Base-by-base conservation (phyloP, 345 rosid genomes). In the Gossypioides kirkii region DNA sequence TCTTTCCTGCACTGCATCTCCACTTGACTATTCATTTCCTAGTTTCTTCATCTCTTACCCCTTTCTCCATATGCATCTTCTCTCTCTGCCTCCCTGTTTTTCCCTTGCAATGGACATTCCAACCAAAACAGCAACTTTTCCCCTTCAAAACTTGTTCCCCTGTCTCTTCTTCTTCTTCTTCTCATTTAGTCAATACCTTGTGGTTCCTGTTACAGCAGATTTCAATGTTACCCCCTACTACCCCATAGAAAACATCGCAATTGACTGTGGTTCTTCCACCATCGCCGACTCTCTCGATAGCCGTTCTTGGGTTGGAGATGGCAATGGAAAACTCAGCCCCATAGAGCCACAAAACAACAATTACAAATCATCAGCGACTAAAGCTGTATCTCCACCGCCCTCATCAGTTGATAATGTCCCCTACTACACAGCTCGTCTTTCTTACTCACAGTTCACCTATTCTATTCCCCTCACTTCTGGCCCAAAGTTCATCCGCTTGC, bases 371-470 rank as follows among this genome's bases (percentile, higher is more conserved):
- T 47, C 55, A 1, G 5, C 38, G 26, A 0, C n/a, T 7, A 20
- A 7, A 28, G 2, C 13, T 22, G 36, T 50, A 14, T 3, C 16
- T 3, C 13, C 8, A 26, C 28, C 0, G 16, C 49, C 42, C 8
- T 0, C 46, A 6, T 2, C 28, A 0, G 63, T 14, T 46, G 20
- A 0, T 20, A 0, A 0, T 0, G 53, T 50, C 12, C 84, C 82
- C 1, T 81, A 68, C 58, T 3, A 4, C 12, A 69, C 77, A 2
- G 78, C 79, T 10, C 69, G 79, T 10, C 5, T 75, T 28, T 78
- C 73, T 46, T 14, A 5, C 49, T 81, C 81, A 2, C 20, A 36
- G 18, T 81, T 81, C 65, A 75, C 75, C 52, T 78, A 78, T 74
- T 5, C 56, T 0, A 72, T 81, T 45, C 75, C 74, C 1, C 61